These are phyloP conservation scores for Colletotrichum filicis DNA, from an alignment of 2,329 filamentous ascomycete species.

Conservation along the genomic window DNA sequence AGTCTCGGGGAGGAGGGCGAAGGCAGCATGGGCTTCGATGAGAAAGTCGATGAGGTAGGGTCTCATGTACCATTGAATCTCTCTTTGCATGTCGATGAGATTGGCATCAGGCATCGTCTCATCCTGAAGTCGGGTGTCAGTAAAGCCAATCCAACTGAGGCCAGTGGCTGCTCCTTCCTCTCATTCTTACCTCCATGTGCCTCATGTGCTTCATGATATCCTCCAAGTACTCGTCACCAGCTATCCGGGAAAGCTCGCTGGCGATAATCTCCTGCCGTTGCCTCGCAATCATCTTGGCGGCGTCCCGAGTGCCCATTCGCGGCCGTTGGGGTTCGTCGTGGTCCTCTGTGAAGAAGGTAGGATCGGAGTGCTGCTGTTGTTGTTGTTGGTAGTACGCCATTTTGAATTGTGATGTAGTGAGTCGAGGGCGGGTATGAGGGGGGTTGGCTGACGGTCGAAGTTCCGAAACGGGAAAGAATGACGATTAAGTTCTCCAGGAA, in stretches of 20 bases:
- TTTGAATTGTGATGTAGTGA: constrained; percentile 45
- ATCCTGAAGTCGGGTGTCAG: constrained; percentile 54
- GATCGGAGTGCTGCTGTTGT: constrained; percentile 48
- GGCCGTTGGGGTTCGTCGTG: constrained; percentile 59
- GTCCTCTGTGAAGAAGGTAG: constrained; percentile 65
- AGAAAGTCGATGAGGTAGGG: constrained; percentile 98
- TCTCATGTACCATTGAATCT: constrained; percentile 99
- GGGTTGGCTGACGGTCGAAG: constrained; percentile 37
- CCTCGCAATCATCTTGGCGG: constrained; percentile 80
- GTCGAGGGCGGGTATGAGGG: constrained; percentile 43
- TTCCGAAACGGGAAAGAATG: constrained; percentile 56
- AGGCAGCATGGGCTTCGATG: constrained; percentile 95
- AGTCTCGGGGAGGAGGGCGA: constrained; percentile 92
- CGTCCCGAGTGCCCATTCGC: constrained; percentile 78
- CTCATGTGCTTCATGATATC: constrained; percentile 95
- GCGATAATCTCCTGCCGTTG: constrained; percentile 89
- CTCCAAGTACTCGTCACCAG: constrained; percentile 91
- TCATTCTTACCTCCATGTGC: constrained; percentile 82
- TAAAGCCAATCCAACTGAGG: background rate
- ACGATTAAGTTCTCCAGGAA: constrained; percentile 42
- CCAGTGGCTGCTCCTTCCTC: background rate
- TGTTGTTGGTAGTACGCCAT: constrained; percentile 58
- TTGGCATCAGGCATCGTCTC: constrained; percentile 95
- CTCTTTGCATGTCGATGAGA: constrained; percentile 98
- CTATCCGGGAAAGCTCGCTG: constrained; percentile 86